A percentile compares a stretch with the other conserved stretches of the same genome.
These are phyloP conservation scores for Terana coerulea DNA, from an alignment of 768 basidiomycete species.

Conservation along the genomic window DNA sequence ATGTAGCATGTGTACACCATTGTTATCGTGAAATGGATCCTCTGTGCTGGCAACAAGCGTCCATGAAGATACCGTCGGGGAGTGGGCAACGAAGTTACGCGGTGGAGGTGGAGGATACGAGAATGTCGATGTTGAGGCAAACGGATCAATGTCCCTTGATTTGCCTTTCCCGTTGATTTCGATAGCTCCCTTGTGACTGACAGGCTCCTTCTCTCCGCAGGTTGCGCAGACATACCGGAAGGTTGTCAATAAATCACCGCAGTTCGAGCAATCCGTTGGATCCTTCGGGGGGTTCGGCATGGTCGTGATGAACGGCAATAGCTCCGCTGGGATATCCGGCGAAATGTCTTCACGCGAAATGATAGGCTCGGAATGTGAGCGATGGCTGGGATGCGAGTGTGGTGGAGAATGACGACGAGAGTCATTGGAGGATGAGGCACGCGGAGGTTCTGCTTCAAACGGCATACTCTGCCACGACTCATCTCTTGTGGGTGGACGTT, in stretches of 20 bases:
- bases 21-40: slow-evolving; percentile 7
- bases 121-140: slow-evolving; percentile 13
- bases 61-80: slow-evolving; percentile 24
- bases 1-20: slow-evolving; percentile 18
- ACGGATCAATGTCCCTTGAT: slow-evolving; percentile 34
- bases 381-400: slow-evolving; percentile 11
- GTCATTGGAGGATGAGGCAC: slow-evolving; percentile 15
- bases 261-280: slow-evolving; percentile 81
- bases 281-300: slow-evolving; percentile 51
- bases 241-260: slow-evolving; percentile 68
- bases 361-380: slow-evolving; percentile 16
- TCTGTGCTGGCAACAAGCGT: slow-evolving; percentile 16
- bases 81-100: slow-evolving; percentile 6
- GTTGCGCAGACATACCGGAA: slow-evolving; percentile 88
- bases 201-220: slow-evolving; percentile 74
- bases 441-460: not conserved
- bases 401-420: slow-evolving; percentile 17
- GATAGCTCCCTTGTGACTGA: slow-evolving; percentile 10
- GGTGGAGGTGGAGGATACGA: slow-evolving; percentile 14
- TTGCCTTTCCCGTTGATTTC: slow-evolving; percentile 43
- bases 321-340: slow-evolving; percentile 44
- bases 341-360: slow-evolving; percentile 22
- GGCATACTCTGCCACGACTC: slow-evolving; percentile 1
- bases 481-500: slow-evolving; percentile 67
- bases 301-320: slow-evolving; percentile 40